Conservation (phyloP, 352 stramenopile species). For the Phytophthora idaei region DNA sequence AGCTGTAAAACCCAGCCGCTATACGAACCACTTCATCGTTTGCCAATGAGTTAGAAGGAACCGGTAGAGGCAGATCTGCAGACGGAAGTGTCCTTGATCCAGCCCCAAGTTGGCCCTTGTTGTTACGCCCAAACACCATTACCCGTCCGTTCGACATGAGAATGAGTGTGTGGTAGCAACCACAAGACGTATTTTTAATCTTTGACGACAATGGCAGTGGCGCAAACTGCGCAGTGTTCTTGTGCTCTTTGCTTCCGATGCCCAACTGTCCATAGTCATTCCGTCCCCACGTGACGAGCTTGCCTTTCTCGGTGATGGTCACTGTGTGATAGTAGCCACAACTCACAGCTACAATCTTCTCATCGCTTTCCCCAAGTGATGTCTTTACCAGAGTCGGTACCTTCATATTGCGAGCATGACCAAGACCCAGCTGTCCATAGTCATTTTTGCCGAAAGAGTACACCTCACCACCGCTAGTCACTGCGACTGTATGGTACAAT, state of each 20-base stretch:
- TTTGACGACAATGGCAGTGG: conserved; percentile 81
- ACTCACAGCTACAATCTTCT: conserved; percentile 78
- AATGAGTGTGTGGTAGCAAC: conserved; percentile 86
- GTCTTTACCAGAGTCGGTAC: conserved; percentile 75
- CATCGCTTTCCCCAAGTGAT: conserved; percentile 63
- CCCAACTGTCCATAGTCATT: conserved; percentile 90
- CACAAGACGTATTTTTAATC: conserved; percentile 78
- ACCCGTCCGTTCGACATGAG: conserved; percentile 77
- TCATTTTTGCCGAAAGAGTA: conserved; percentile 90
- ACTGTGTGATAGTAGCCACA: conserved; percentile 90
- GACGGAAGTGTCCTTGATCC: conserved; percentile 79
- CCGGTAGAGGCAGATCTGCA: conserved; percentile 76
- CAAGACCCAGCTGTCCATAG: conserved; percentile 85
- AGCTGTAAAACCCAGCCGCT: conserved; percentile 88
- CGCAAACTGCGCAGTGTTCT: conserved; percentile 79
- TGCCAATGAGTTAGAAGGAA: conserved; percentile 74
- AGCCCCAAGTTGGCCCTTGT: conserved; percentile 85
- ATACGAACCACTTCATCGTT: conserved; percentile 86
- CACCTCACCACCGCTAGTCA: conserved; percentile 72
- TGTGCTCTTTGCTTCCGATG: conserved; percentile 90
- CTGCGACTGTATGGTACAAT: conserved; percentile 79
- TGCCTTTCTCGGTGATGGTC: conserved; percentile 80
- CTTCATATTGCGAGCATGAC: conserved; percentile 80
- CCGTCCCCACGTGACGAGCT: conserved; percentile 83
- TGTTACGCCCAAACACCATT: conserved; percentile 90